These are phyloP conservation scores for Chlamydomonas asymmetrica DNA, from an alignment of 139 green algal species.

Conservation along the genomic window DNA sequence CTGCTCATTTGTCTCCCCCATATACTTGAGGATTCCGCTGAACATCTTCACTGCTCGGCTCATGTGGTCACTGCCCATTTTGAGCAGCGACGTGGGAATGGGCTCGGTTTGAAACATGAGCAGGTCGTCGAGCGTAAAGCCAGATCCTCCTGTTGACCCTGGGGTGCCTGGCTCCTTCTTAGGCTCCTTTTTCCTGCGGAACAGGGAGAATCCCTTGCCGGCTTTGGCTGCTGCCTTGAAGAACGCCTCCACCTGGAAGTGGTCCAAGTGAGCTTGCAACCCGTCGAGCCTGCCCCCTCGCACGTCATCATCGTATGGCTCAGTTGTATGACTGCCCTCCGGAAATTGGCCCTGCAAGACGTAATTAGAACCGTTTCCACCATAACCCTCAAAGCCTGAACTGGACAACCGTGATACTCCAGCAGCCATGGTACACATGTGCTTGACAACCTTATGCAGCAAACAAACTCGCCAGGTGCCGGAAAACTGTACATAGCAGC, in stretches of 20 bases:
- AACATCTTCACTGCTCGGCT: conserved; percentile 92
- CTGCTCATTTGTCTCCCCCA: conserved; percentile 59
- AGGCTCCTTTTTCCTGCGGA: conserved; percentile 48
- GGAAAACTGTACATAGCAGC: too few relatives aligned
- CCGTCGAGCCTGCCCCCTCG: conserved; percentile 44
- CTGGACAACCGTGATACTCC: too few relatives aligned
- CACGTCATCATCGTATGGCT: neutral
- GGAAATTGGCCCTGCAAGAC: too few relatives aligned
- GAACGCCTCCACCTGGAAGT: conserved; percentile 76
- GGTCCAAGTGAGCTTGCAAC: conserved; percentile 53
- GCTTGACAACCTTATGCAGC: too few relatives aligned
- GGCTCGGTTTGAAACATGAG: conserved; percentile 70
- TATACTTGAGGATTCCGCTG: conserved; percentile 80
- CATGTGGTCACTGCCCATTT: conserved; percentile 78
- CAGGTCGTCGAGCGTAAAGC: conserved; percentile 69
- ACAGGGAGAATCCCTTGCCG: conserved; percentile 53
- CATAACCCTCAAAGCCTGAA: too few relatives aligned
- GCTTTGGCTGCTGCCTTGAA: conserved; percentile 55
- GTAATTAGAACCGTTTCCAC: too few relatives aligned
- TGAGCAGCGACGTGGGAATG: conserved; percentile 88
- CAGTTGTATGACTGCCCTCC: too few relatives aligned
- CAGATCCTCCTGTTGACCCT: conserved; percentile 15
- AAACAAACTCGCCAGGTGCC: too few relatives aligned
- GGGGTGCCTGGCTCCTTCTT: conserved; percentile 17
- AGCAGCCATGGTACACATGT: too few relatives aligned